Evolutionary conservation across 2,329 filamentous ascomycete genomes (phyloP).

Genomic region (Diaporthe aspalathi): DNA sequence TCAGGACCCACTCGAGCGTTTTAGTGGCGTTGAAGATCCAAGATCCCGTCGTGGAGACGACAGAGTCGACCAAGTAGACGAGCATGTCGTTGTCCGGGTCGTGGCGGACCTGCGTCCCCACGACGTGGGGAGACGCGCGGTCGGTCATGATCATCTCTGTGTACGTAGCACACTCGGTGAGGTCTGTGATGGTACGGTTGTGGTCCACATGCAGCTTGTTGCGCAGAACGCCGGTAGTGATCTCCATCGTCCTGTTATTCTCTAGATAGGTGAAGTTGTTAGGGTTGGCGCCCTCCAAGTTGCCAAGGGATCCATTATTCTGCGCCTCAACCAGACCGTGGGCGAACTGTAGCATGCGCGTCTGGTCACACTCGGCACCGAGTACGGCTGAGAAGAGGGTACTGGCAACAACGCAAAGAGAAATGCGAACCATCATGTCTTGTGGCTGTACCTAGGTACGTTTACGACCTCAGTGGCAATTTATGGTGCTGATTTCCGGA

Average conservation of each 20-base stretch:
- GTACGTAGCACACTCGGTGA: conserved; percentile 15
- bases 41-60: conserved; percentile 47
- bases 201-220: conserved; percentile 45
- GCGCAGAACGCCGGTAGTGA: conserved; percentile 43
- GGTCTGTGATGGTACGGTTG: conserved; percentile 44
- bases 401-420: neutral
- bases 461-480: neutral
- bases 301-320: conserved; percentile 13
- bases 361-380: conserved; percentile 18
- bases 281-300: conserved; percentile 9
- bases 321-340: conserved; percentile 26
- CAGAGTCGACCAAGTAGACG: conserved; percentile 46
- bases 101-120: conserved; percentile 41
- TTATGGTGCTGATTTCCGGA: neutral
- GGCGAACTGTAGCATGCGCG: conserved; percentile 20
- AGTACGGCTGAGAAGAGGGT: neutral
- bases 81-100: conserved; percentile 18
- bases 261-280: conserved; percentile 47
- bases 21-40: conserved; percentile 50
- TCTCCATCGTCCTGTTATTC: conserved; percentile 46
- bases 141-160: conserved; percentile 32
- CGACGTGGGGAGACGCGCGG: conserved; percentile 34
- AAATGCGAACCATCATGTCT: conserved; percentile 4
- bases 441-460: neutral
- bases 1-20: conserved; percentile 46